These are phyloP conservation scores for Leucaena leucocephala DNA, from an alignment of 306 rosid genomes.

Conservation along the genomic window DNA sequence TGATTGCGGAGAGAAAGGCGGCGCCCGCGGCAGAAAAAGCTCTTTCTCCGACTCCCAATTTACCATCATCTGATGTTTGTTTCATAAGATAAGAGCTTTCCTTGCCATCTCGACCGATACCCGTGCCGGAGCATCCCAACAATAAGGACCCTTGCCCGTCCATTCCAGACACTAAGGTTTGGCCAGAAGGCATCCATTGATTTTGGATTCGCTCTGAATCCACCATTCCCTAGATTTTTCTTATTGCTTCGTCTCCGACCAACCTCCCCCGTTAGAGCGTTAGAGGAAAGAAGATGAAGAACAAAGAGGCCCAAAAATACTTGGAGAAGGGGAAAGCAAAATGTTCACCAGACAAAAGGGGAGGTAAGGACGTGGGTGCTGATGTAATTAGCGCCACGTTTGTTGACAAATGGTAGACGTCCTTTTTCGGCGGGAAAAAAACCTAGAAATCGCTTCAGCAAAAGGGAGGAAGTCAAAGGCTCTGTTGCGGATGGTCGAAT, in stretches of 20 bases:
- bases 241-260: background rate
- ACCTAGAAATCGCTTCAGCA: slow-evolving; percentile 21
- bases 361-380: slow-evolving; percentile 24
- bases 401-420: slow-evolving; percentile 32
- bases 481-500: background rate
- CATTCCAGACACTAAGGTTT: slow-evolving; percentile 26
- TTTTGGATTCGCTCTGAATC: slow-evolving; percentile 58
- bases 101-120: slow-evolving; percentile 8
- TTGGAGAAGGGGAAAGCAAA: slow-evolving; percentile 41
- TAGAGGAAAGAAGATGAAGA: background rate
- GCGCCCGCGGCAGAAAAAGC: slow-evolving; percentile 92
- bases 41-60: slow-evolving; percentile 72
- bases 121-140: slow-evolving; percentile 32
- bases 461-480: background rate
- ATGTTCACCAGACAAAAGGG: slow-evolving; percentile 29
- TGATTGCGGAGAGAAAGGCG: slow-evolving; percentile 83
- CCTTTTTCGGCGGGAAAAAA: slow-evolving; percentile 10
- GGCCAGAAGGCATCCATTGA: slow-evolving; percentile 64
- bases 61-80: slow-evolving; percentile 26
- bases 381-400: slow-evolving; percentile 40
- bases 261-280: background rate
- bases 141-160: slow-evolving; percentile 40
- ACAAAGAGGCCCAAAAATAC: slow-evolving; percentile 25
- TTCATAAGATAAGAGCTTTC: slow-evolving; percentile 26
- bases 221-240: slow-evolving; percentile 42